These are phyloP conservation scores for Geranomyces michiganensis DNA, from an alignment of 192 early-diverging fungal genomes.

Conservation along the genomic window DNA sequence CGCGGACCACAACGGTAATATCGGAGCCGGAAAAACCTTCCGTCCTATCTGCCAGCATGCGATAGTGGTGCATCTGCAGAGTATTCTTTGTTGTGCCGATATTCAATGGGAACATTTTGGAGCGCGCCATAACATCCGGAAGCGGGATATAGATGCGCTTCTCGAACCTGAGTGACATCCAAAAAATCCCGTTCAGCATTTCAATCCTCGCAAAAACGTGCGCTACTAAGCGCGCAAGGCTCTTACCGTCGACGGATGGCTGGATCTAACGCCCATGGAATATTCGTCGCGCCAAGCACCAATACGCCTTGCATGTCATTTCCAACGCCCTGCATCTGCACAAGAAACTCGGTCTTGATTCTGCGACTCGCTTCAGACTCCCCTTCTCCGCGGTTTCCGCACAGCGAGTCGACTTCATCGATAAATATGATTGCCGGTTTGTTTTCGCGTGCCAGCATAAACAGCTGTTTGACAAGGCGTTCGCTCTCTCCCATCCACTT, in stretches of 20 bases:
- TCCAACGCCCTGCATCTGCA: conserved; percentile 99
- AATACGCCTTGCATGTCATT: conserved; percentile 94
- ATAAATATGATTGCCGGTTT: conserved; percentile 98
- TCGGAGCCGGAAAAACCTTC: conserved; percentile 96
- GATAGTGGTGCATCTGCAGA: conserved; percentile 74
- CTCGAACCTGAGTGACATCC: conserved; percentile 71
- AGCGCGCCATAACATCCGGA: conserved; percentile 84
- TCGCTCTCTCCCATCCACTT: conserved; percentile 99
- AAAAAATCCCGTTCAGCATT: background rate
- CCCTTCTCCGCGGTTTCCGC: conserved; percentile 94
- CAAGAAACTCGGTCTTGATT: conserved; percentile 97
- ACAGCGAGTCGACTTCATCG: conserved; percentile 97
- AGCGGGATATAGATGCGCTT: conserved; percentile 98
- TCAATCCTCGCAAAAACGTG: background rate
- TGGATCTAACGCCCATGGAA: conserved; percentile 92
- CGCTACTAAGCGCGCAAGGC: background rate
- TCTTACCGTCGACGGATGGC: conserved; percentile 85
- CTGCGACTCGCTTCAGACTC: conserved; percentile 91
- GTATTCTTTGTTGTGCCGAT: conserved; percentile 88
- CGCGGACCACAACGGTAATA: conserved; percentile 90
- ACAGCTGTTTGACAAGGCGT: conserved; percentile 90
- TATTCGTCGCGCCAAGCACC: conserved; percentile 95
- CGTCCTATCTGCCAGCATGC: conserved; percentile 74
- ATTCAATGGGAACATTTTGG: conserved; percentile 90
- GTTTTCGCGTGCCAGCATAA: conserved; percentile 88